phyloP scores from a whole-genome alignment of 2,329 filamentous ascomycete genomes.

The Curvularia eragrostidis region DNA sequence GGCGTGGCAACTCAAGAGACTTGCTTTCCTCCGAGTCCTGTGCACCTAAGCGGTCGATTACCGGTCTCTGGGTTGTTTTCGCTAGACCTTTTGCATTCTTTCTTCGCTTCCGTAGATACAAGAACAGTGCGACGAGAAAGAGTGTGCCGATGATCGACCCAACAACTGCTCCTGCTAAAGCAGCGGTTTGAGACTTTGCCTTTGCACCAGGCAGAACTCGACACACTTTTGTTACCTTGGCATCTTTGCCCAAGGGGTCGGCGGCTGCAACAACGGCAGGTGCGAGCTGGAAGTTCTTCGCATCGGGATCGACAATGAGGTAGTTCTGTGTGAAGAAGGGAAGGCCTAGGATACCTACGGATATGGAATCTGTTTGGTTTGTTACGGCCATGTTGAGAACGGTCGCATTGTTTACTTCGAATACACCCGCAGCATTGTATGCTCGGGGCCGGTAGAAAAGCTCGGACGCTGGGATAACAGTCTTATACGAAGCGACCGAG shows the following conservation, averaged over 20 bases:
- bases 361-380: conserved; percentile 18
- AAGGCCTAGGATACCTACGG: conserved; percentile 18
- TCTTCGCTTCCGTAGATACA: conserved; percentile 15
- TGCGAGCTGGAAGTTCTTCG: conserved; percentile 25
- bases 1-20: conserved; percentile 18
- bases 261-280: conserved; percentile 21
- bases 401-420: conserved; percentile 26
- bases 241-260: conserved; percentile 21
- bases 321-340: conserved; percentile 32
- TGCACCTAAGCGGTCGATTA: conserved; percentile 4
- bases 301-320: conserved; percentile 27
- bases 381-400: conserved; percentile 28
- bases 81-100: conserved; percentile 6
- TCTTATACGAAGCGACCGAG: conserved; percentile 25
- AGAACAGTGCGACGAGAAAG: conserved; percentile 14
- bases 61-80: conserved; percentile 9
- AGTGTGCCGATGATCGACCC: conserved; percentile 18
- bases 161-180: conserved; percentile 17
- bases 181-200: conserved; percentile 11
- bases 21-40: conserved; percentile 13
- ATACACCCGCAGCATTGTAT: conserved; percentile 21
- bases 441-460: conserved; percentile 22
- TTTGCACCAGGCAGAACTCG: conserved; percentile 19
- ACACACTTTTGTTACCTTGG: conserved; percentile 23
- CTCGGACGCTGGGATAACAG: conserved; percentile 26